phyloP scores from a whole-genome alignment of 2,329 filamentous ascomycete species.

The Capronia americana region DNA sequence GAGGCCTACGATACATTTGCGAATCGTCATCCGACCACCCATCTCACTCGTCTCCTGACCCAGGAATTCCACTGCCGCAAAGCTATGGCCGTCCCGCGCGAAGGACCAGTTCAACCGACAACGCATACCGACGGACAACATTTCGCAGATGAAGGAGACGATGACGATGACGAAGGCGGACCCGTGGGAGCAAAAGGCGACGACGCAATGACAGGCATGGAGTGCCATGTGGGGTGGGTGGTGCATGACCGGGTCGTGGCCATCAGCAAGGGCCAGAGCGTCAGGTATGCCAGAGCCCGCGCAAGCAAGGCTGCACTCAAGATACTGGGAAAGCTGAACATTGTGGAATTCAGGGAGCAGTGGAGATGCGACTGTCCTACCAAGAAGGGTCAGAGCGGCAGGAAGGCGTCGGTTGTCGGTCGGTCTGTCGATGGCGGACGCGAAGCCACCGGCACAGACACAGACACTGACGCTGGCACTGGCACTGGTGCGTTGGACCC shows the following conservation, averaged over 20 bases:
- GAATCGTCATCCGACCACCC: slow-evolving; percentile 82
- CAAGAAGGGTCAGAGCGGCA: neutral
- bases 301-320: slow-evolving; percentile 51
- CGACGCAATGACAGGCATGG: slow-evolving; percentile 59
- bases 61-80: slow-evolving; percentile 68
- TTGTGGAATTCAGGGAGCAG: slow-evolving; percentile 64
- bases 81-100: slow-evolving; percentile 57
- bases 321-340: slow-evolving; percentile 56
- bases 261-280: slow-evolving; percentile 66
- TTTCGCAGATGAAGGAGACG: slow-evolving; percentile 37
- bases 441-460: no score
- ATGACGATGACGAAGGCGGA: slow-evolving; percentile 55
- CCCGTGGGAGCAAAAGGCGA: slow-evolving; percentile 37
- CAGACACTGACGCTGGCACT: no score
- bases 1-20: slow-evolving; percentile 84
- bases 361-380: slow-evolving; percentile 55
- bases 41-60: slow-evolving; percentile 69
- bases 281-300: slow-evolving; percentile 73
- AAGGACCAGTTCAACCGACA: neutral
- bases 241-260: slow-evolving; percentile 75
- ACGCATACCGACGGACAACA: slow-evolving; percentile 12
- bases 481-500: no score
- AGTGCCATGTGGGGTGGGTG: slow-evolving; percentile 59
- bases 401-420: neutral
- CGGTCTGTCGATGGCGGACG: neutral